These are phyloP conservation scores for Silene vulgaris DNA, from an alignment of 179 eudicot species.

Conservation along the genomic window DNA sequence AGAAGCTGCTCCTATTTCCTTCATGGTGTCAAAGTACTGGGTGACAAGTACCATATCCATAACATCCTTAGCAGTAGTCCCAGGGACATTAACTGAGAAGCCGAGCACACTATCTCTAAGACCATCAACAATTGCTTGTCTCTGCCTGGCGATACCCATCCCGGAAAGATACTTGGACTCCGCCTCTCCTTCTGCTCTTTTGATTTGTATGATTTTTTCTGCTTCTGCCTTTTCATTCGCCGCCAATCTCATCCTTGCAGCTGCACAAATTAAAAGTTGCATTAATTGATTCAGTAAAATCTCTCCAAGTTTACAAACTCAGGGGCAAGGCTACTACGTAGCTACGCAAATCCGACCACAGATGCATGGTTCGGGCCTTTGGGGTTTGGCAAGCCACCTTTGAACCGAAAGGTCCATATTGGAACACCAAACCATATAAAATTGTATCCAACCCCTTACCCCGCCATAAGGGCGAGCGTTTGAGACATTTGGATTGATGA, in stretches of 20 bases:
- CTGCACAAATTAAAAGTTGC: constrained; percentile 14
- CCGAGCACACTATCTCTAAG: constrained; percentile 33
- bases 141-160: constrained; percentile 32
- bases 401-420: too few species aligned
- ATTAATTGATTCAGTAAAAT: background rate
- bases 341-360: too few species aligned
- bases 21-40: constrained; percentile 36
- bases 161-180: constrained; percentile 34
- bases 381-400: too few species aligned
- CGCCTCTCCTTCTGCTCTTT: constrained; percentile 33
- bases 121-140: constrained; percentile 34
- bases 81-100: constrained; percentile 27
- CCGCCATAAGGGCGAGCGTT: too few species aligned
- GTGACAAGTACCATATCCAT: constrained; percentile 36
- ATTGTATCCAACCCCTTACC: too few species aligned
- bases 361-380: too few species aligned
- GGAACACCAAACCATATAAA: too few species aligned
- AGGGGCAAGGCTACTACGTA: too few species aligned
- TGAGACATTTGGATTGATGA: too few species aligned
- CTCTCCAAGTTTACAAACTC: too few species aligned
- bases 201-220: constrained; percentile 30
- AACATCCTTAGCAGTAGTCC: constrained; percentile 32
- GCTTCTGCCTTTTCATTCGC: constrained; percentile 34
- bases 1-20: constrained; percentile 31
- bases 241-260: constrained; percentile 31